Conservation (phyloP, 805 yeast species). For the Kodamaea laetipori region DNA sequence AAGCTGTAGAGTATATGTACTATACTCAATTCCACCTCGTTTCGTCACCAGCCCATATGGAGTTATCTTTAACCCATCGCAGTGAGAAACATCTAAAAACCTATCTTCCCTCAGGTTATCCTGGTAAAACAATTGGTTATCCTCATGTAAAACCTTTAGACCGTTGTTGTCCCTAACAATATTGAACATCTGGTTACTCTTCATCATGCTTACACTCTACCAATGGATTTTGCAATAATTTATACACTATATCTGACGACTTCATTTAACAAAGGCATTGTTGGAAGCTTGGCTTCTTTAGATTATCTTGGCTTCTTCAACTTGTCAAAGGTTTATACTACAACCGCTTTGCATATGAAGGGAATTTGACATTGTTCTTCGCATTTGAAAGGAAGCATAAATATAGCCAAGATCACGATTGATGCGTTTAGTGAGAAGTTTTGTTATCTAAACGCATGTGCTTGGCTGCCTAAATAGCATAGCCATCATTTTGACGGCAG, state of each 20-base stretch:
- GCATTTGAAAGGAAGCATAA: too few species aligned
- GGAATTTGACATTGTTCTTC: too few species aligned
- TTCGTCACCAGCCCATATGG: constrained; percentile 1
- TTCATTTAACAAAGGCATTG: not conserved
- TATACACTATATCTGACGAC: too few species aligned
- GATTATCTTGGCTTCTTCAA: not conserved
- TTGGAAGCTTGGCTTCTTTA: too few species aligned
- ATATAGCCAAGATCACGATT: too few species aligned
- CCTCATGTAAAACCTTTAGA: not conserved
- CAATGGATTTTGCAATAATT: too few species aligned
- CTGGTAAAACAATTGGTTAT: constrained; percentile 3
- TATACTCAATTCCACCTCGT: constrained; percentile 3
- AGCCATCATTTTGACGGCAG: too few species aligned
- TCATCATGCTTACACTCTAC: not conserved
- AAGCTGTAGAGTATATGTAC: not conserved
- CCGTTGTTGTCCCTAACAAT: not conserved
- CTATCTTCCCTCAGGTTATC: not conserved
- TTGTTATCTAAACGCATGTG: too few species aligned
- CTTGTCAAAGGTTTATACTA: too few species aligned
- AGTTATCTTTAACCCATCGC: not conserved
- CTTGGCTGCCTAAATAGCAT: too few species aligned
- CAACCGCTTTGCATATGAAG: too few species aligned
- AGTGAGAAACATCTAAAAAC: not conserved
- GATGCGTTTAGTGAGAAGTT: too few species aligned
- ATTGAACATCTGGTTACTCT: not conserved